phyloP scores from a whole-genome alignment of 345 rosid species.

The Sonneratia caseolaris region DNA sequence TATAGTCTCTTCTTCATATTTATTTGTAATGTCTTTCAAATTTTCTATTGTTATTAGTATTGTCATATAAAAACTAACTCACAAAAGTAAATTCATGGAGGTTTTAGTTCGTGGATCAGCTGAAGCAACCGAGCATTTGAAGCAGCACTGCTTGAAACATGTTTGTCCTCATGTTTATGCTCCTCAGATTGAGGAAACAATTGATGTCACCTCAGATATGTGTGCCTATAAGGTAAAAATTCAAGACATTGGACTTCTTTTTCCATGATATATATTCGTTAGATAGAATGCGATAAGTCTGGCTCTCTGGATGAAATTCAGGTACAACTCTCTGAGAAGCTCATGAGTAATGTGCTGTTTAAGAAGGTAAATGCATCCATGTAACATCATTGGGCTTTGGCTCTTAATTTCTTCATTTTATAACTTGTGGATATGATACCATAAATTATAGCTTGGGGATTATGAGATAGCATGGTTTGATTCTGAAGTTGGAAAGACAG shows the following conservation, averaged over 20 bases:
- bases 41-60: not conserved
- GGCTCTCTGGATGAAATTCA: slow-evolving; percentile 18
- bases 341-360: slow-evolving; percentile 91
- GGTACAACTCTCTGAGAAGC: slow-evolving; percentile 95
- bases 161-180: slow-evolving; percentile 87
- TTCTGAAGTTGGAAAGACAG: slow-evolving; percentile 83
- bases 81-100: slow-evolving; percentile 22
- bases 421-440: not conserved
- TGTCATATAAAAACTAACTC: not conserved
- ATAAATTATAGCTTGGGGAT: slow-evolving; percentile 63
- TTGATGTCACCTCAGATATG: slow-evolving; percentile 89
- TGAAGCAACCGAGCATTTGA: slow-evolving; percentile 95
- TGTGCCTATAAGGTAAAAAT: slow-evolving; percentile 82
- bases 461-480: slow-evolving; percentile 91
- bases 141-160: slow-evolving; percentile 77
- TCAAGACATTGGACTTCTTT: not conserved
- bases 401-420: not conserved
- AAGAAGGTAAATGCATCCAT: slow-evolving; percentile 48
- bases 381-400: not conserved
- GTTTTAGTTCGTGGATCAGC: slow-evolving; percentile 98
- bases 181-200: slow-evolving; percentile 81
- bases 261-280: not conserved
- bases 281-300: slow-evolving; percentile 6
- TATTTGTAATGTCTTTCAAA: not conserved
- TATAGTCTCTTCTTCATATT: not conserved